Percentiles rank a stretch among this genome's conserved stretches.
These are phyloP conservation scores for Endotrypanum monterogeii DNA, from an alignment of 208 protist species.

Conservation along the genomic window DNA sequence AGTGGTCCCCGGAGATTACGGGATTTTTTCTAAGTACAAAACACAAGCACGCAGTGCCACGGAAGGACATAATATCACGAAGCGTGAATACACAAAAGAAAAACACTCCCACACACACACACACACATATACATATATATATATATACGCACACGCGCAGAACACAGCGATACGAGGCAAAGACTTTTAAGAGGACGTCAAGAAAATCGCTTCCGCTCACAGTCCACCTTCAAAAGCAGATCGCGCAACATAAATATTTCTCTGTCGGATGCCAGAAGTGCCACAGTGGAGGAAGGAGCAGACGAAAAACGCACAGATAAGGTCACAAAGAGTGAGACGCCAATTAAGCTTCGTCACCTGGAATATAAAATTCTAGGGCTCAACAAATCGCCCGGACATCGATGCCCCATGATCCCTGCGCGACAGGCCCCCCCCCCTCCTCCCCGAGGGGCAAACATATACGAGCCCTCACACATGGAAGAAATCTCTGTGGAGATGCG, in stretches of 20 bases:
- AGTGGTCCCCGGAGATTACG: not conserved
- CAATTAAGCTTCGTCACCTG: no score
- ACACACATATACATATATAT: not conserved
- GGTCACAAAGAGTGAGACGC: not conserved
- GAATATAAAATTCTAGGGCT: no score
- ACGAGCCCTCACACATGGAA: no score
- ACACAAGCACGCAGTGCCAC: not conserved
- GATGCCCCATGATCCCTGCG: no score
- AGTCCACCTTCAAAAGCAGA: not conserved
- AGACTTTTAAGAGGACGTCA: not conserved
- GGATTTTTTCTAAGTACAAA: no score
- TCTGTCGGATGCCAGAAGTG: not conserved
- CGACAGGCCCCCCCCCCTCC: no score
- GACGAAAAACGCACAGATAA: not conserved
- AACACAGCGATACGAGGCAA: not conserved
- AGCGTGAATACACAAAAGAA: no score
- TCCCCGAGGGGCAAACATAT: no score
- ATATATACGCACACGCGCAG: not conserved
- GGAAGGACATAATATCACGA: no score
- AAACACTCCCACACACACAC: not conserved
- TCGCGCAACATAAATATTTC: not conserved
- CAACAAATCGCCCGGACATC: no score
- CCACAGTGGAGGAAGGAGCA: not conserved
- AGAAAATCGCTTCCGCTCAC: not conserved
- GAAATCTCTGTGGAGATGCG: no score